These are phyloP conservation scores for Pythium scleroteichum DNA, from an alignment of 352 stramenopile species.

Conservation along the genomic window DNA sequence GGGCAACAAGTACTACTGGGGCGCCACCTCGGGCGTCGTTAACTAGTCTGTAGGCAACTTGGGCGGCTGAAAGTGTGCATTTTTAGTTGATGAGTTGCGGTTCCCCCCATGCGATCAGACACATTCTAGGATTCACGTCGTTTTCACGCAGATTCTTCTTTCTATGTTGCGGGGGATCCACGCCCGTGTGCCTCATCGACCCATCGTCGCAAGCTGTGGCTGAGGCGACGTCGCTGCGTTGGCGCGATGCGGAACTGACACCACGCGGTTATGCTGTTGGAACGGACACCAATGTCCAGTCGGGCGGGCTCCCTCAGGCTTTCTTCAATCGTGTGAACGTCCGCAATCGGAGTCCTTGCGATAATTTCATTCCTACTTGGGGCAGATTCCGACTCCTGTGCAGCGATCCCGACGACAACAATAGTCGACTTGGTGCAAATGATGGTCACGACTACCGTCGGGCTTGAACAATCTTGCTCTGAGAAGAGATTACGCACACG, in stretches of 20 bases:
- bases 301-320: conserved; percentile 59
- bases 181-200: conserved; percentile 24
- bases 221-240: conserved; percentile 57
- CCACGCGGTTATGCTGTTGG: conserved; percentile 41
- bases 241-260: conserved; percentile 57
- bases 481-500: conserved; percentile 36
- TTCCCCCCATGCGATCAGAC: not conserved
- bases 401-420: conserved; percentile 56
- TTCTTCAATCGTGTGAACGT: conserved; percentile 70
- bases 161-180: conserved; percentile 4
- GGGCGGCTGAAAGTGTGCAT: no score
- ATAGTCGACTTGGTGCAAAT: conserved; percentile 28
- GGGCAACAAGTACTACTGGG: conserved; percentile 32
- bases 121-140: not conserved
- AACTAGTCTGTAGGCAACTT: not conserved
- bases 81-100: no score
- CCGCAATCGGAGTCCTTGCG: conserved; percentile 40
- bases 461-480: conserved; percentile 27
- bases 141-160: no score
- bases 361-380: conserved; percentile 38
- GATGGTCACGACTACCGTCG: conserved; percentile 34
- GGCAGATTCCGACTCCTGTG: conserved; percentile 17
- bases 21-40: conserved; percentile 37
- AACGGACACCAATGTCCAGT: conserved; percentile 62
- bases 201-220: conserved; percentile 59